Conservation (phyloP, 148 eudicot genomes). For the Arctostaphylos glauca region DNA sequence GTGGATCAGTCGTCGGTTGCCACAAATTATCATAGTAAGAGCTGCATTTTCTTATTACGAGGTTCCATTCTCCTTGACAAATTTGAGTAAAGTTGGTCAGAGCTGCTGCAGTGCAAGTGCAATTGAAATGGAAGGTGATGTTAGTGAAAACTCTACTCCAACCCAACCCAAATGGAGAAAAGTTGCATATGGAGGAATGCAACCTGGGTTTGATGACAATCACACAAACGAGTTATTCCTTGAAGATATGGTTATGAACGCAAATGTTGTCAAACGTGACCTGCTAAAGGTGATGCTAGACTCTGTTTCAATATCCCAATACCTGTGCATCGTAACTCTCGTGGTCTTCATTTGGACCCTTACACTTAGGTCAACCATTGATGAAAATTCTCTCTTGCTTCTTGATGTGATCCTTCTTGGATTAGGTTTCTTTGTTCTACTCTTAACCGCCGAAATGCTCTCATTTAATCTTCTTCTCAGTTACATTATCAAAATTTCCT, state of each 20-base stretch:
- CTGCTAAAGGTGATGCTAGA: conserved; percentile 73
- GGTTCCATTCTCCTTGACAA: neutral
- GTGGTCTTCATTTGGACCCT: conserved; percentile 83
- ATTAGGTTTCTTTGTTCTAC: conserved; percentile 63
- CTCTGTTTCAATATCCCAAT: conserved; percentile 85
- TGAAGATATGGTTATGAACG: conserved; percentile 88
- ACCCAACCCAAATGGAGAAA: conserved; percentile 68
- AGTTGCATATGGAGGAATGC: conserved; percentile 98
- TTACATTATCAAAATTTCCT: conserved; percentile 64
- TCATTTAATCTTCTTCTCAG: conserved; percentile 45
- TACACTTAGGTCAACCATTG: conserved; percentile 67
- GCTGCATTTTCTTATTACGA: neutral
- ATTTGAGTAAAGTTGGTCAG: neutral
- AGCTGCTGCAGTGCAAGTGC: neutral
- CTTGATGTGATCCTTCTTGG: conserved; percentile 67
- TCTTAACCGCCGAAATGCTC: conserved; percentile 61
- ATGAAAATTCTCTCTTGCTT: conserved; percentile 58
- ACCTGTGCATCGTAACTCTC: conserved; percentile 80
- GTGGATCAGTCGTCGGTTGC: neutral
- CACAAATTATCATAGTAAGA: neutral
- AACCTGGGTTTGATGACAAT: conserved; percentile 90
- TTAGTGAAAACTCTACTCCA: conserved; percentile 21
- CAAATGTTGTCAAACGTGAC: conserved; percentile 83
- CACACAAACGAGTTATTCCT: conserved; percentile 88
- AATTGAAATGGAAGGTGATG: conserved; percentile 28